Conservation (phyloP, 768 basidiomycete species). For the Pleurotus salmoneostramineus region DNA sequence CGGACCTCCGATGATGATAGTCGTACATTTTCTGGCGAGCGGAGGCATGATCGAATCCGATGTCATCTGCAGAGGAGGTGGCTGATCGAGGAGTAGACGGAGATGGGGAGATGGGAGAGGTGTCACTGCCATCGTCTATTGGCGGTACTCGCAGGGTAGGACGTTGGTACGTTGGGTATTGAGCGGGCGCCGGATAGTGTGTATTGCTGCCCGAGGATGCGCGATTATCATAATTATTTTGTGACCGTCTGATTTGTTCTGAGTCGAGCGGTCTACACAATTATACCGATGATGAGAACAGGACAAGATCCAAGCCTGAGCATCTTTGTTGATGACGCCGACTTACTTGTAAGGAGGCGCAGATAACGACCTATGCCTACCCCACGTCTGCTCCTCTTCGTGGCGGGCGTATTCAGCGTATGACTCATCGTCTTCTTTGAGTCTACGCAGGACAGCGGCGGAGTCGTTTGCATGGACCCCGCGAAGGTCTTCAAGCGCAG, state of each 20-base stretch:
- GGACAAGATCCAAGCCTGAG: conserved; percentile 9
- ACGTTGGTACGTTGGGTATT: not conserved
- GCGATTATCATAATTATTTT: not conserved
- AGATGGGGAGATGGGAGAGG: conserved; percentile 3
- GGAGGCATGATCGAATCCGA: not conserved
- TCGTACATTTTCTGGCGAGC: not conserved
- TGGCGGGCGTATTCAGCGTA: conserved; percentile 19
- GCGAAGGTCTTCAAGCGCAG: conserved; percentile 61
- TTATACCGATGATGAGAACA: conserved; percentile 10
- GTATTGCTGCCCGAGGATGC: not conserved
- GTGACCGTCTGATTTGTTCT: not conserved
- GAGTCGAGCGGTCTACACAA: conserved; percentile 1
- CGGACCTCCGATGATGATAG: not conserved
- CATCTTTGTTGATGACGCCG: not conserved
- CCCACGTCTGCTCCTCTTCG: conserved; percentile 26
- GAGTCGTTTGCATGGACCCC: conserved; percentile 52
- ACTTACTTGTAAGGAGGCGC: conserved; percentile 28
- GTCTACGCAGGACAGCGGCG: conserved; percentile 59
- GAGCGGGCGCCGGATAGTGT: not conserved
- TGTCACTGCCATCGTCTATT: not conserved
- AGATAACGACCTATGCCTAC: conserved; percentile 41
- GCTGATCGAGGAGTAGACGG: conserved; percentile 2
- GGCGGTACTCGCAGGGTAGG: not conserved
- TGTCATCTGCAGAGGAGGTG: not conserved
- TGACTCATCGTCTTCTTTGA: conserved; percentile 52